Evolutionary conservation across 2,329 filamentous ascomycete species (phyloP).

Genomic region (Phaeophleospora eucalypticola): DNA sequence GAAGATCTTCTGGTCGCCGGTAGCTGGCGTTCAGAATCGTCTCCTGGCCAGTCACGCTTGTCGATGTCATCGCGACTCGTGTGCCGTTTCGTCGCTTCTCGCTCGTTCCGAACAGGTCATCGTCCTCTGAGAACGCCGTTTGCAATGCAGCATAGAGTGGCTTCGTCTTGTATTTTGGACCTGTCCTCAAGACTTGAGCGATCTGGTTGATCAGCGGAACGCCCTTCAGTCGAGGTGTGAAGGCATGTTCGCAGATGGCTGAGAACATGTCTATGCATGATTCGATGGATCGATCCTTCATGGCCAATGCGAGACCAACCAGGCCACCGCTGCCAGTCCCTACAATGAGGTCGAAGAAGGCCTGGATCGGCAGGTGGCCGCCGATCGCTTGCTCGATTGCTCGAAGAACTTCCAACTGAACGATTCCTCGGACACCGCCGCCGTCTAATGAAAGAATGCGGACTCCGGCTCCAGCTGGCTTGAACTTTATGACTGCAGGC

Average conservation of each 20-base stretch:
- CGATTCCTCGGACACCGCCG: slow-evolving; percentile 47
- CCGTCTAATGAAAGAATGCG: slow-evolving; percentile 32
- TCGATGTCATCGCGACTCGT: slow-evolving; percentile 44
- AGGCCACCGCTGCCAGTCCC: slow-evolving; percentile 46
- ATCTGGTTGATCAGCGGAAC: slow-evolving; percentile 34
- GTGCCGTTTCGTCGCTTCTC: slow-evolving; percentile 22
- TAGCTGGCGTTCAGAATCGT: slow-evolving; percentile 46
- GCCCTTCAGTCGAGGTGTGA: slow-evolving; percentile 37
- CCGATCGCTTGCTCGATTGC: slow-evolving; percentile 40
- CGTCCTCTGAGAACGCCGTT: slow-evolving; percentile 36
- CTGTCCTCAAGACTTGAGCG: slow-evolving; percentile 26
- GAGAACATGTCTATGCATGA: slow-evolving; percentile 40
- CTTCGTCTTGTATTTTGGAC: slow-evolving; percentile 33
- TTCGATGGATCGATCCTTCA: slow-evolving; percentile 37
- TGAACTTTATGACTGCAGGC: slow-evolving; percentile 28
- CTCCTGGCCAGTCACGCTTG: slow-evolving; percentile 37
- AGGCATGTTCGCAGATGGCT: slow-evolving; percentile 39
- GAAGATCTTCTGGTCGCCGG: slow-evolving; percentile 33
- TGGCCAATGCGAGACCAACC: slow-evolving; percentile 41
- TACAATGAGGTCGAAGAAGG: slow-evolving; percentile 50
- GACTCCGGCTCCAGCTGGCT: slow-evolving; percentile 26
- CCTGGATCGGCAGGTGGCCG: slow-evolving; percentile 38
- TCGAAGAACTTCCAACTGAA: slow-evolving; percentile 42
- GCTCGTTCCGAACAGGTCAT: slow-evolving; percentile 26
- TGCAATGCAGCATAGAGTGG: slow-evolving; percentile 36